A percentile compares a stretch with the other conserved stretches of the same genome.
These are phyloP conservation scores for Saccharata proteae DNA, from an alignment of 2,329 filamentous ascomycete species.

Conservation along the genomic window DNA sequence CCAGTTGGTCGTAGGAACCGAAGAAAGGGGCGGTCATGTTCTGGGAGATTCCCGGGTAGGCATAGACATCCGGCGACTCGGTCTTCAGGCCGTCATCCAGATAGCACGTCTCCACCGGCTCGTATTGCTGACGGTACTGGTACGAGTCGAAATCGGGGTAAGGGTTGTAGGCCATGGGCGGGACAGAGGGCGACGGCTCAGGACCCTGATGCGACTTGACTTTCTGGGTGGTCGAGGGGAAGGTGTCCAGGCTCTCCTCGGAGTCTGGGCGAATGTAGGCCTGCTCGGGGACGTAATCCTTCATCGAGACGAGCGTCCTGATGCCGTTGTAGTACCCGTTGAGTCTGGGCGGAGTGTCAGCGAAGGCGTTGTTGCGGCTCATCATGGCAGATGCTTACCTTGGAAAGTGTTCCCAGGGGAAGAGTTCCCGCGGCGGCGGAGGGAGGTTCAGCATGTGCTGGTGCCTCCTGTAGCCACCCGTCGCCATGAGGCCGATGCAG, in stretches of 20 bases:
- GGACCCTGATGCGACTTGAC: constrained; percentile 11
- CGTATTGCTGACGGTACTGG: constrained; percentile 36
- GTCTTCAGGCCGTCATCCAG: constrained; percentile 44
- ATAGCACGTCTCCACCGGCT: constrained; percentile 46
- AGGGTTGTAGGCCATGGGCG: constrained; percentile 32
- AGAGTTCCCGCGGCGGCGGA: constrained; percentile 19
- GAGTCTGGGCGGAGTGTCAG: constrained; percentile 17
- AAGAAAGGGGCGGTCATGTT: constrained; percentile 37
- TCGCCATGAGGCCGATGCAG: constrained; percentile 28
- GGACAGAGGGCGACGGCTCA: constrained; percentile 20
- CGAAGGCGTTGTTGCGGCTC: not conserved
- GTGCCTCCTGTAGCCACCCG: constrained; percentile 28
- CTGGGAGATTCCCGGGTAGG: constrained; percentile 44
- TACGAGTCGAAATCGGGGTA: constrained; percentile 31
- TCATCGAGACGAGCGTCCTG: constrained; percentile 30
- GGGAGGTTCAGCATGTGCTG: constrained; percentile 12
- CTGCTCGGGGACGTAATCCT: constrained; percentile 34
- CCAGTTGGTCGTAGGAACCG: constrained; percentile 36
- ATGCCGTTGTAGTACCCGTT: constrained; percentile 38
- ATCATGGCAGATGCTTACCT: constrained; percentile 20
- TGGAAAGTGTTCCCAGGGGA: constrained; percentile 34
- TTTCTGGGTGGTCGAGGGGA: constrained; percentile 12
- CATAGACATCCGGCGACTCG: constrained; percentile 49
- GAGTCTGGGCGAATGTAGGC: constrained; percentile 26
- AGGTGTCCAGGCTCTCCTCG: constrained; percentile 25